phyloP scores from a whole-genome alignment of 2,329 filamentous ascomycete genomes.

The Lecanicillium sp. region DNA sequence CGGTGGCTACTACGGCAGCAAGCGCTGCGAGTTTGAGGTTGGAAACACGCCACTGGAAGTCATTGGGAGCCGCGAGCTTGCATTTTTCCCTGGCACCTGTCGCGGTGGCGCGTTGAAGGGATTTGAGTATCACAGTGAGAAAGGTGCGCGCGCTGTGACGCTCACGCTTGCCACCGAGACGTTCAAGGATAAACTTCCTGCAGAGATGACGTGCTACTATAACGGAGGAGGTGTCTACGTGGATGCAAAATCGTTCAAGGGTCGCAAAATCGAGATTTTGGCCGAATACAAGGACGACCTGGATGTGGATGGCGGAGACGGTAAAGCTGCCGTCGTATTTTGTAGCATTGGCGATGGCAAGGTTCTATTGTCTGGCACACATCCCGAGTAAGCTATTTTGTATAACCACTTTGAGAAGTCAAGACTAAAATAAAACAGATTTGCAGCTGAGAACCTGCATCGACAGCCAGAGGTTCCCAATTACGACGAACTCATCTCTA shows the following conservation, averaged over 20 bases:
- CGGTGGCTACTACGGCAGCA: constrained; percentile 82
- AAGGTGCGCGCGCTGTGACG: constrained; percentile 64
- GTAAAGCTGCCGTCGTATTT: constrained; percentile 72
- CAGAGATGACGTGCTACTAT: constrained; percentile 70
- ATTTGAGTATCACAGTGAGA: constrained; percentile 85
- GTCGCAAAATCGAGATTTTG: constrained; percentile 66
- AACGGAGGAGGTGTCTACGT: constrained; percentile 95
- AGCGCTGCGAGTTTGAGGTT: constrained; percentile 84
- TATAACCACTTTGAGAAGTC: not conserved
- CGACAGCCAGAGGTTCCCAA: constrained; percentile 56
- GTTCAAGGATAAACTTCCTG: constrained; percentile 48
- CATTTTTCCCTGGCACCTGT: constrained; percentile 80
- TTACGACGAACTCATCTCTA: constrained; percentile 62
- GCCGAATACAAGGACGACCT: constrained; percentile 70
- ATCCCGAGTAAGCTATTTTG: constrained; percentile 65
- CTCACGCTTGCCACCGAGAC: constrained; percentile 55
- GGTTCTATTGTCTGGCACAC: constrained; percentile 74
- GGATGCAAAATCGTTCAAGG: constrained; percentile 55
- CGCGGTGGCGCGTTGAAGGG: constrained; percentile 81
- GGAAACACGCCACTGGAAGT: constrained; percentile 73
- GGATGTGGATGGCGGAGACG: constrained; percentile 66
- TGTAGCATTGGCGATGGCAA: constrained; percentile 75
- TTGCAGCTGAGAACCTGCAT: constrained; percentile 70
- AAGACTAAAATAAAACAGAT: constrained; percentile 43
- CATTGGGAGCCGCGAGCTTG: constrained; percentile 73